phyloP scores from a whole-genome alignment of 805 yeast genomes.

The Candida nanaspora region DNA sequence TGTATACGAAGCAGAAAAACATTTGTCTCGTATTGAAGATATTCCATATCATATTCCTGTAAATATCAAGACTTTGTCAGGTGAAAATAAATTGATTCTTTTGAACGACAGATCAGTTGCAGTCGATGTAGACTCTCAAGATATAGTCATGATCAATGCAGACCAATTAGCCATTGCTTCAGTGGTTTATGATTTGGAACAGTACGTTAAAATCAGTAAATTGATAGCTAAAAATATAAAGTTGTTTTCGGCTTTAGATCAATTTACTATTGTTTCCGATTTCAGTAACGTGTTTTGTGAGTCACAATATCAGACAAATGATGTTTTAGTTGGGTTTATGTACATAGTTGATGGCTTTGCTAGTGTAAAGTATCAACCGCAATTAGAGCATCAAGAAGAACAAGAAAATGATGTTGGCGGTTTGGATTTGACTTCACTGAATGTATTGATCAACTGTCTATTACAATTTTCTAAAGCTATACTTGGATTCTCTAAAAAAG shows the following conservation, averaged over 20 bases:
- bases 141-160: conserved; percentile 27
- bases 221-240: conserved; percentile 11
- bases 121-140: too few relatives aligned
- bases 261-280: conserved; percentile 31
- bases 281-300: conserved; percentile 31
- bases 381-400: too few relatives aligned
- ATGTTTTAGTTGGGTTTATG: conserved; percentile 27
- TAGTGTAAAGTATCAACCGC: too few relatives aligned
- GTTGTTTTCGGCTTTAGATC: conserved; percentile 24
- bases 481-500: too few relatives aligned
- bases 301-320: conserved; percentile 18
- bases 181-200: conserved; percentile 34
- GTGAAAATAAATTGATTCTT: conserved; percentile 30
- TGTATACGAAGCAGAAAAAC: conserved; percentile 17
- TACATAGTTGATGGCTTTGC: conserved; percentile 18
- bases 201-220: conserved; percentile 18
- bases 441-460: conserved; percentile 27
- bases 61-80: conserved; percentile 30
- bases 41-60: conserved; percentile 59
- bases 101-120: conserved; percentile 35
- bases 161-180: conserved; percentile 41
- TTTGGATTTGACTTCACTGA: conserved; percentile 2
- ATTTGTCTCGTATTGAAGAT: conserved; percentile 34
- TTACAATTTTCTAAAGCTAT: conserved; percentile 27
- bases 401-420: neutral